Base-by-base conservation (phyloP, 2,329 filamentous ascomycete species). In the Trichoderma semiorbis region DNA sequence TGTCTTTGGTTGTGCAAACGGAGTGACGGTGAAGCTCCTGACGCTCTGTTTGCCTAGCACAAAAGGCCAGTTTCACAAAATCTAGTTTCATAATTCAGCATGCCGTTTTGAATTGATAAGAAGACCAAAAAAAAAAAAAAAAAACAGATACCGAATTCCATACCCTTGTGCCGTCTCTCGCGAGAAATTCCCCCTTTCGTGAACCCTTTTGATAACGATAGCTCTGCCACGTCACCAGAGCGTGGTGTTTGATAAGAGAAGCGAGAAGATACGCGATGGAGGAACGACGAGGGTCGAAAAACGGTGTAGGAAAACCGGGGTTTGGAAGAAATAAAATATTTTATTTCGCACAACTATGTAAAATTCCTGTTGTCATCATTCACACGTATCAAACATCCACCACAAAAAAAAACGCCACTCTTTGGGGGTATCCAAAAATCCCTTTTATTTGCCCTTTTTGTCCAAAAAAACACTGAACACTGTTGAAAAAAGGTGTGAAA, bases 261-360 rank as follows among this genome's bases (percentile, higher is more conserved):
- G 21, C 47, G 47, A 21, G 47, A 53, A 50, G 47, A 53, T 53
- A 53, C n/a, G 5, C 47, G 47, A 53, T 3, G 11, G 47, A 53
- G 21, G 47, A 53, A 53, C 47, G n/a, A 53, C 39, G 39, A 53
- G 47, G 21, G 47, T 36, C 21, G 47, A 53, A 24, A 24, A 24
- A 50, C 47, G 47, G 47, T 14, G 18, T 43, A n/a, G 11, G 32
- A 16, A 64, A 28, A 11, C 18, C 2, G 24, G 39, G n/a, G 39
- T 18, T 43, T 28, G 21, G 28, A 32, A 30, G 12, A 32, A 30
- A 32, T 39, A 39, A 36, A 36, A 30, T 30, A 57, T 18, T 68
- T 60, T 68, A 24, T 50, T 68, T 26, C 39, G 47, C n/a, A 47
- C 65, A 60, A 60, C 65, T 60, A 68, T 47, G 65, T 60, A 60